Conservation (phyloP, 305 asterid species). For the Fraxinus greggii region DNA sequence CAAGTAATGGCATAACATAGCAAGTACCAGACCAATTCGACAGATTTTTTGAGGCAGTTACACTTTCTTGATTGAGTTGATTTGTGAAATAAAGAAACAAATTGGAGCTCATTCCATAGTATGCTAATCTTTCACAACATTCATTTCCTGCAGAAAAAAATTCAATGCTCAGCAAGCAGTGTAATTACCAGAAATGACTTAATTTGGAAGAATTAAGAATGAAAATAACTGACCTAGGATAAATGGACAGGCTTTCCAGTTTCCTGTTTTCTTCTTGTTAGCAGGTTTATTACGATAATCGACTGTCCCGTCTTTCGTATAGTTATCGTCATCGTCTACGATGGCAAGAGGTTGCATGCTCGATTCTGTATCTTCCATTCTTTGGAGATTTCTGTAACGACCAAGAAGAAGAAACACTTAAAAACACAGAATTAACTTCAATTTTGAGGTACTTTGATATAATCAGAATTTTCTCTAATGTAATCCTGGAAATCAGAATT, state of each 20-base stretch:
- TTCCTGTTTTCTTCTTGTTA: constrained; percentile 51
- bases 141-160: constrained; percentile 51
- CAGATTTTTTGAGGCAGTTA: constrained; percentile 60
- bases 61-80: constrained; percentile 56
- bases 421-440: background rate
- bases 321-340: constrained; percentile 33
- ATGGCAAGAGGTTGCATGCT: constrained; percentile 14
- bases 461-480: background rate
- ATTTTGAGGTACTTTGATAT: background rate
- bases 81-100: constrained; percentile 48
- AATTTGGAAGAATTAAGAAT: background rate
- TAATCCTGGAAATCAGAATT: background rate
- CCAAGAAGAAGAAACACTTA: background rate
- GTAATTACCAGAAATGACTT: background rate
- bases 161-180: background rate
- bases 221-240: constrained; percentile 45
- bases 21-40: constrained; percentile 84
- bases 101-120: constrained; percentile 87
- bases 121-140: constrained; percentile 84
- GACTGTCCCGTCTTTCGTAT: constrained; percentile 57
- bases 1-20: constrained; percentile 76
- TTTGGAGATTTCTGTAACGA: background rate
- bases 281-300: constrained; percentile 56
- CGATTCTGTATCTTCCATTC: background rate
- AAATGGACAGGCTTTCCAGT: constrained; percentile 71